Conservation (phyloP, 2,329 filamentous ascomycete genomes). For the Thermoascus crustaceus region DNA sequence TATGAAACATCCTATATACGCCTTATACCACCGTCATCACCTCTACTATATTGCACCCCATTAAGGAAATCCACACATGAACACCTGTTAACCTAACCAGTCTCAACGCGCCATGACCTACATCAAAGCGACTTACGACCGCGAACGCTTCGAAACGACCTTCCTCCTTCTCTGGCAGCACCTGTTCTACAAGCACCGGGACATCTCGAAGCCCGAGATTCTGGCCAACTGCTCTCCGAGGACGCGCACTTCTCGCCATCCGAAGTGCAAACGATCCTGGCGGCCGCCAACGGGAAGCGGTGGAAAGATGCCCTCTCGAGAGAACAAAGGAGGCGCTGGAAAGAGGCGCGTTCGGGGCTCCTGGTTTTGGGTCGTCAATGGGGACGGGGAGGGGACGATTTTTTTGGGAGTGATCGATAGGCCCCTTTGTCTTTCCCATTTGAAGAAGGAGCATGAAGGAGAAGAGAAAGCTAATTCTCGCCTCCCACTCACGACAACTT, state of each 20-base stretch:
- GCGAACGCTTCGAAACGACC: constrained; percentile 43
- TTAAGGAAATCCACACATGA: constrained; percentile 7
- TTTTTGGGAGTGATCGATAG: constrained; percentile 73
- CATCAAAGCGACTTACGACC: constrained; percentile 53
- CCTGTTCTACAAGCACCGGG: constrained; percentile 55
- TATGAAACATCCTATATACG: no score
- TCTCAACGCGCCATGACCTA: constrained; percentile 60
- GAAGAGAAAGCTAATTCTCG: neutral
- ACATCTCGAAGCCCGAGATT: constrained; percentile 53
- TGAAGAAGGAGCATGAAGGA: neutral
- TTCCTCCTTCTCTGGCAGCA: constrained; percentile 50
- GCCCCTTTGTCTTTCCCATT: constrained; percentile 22
- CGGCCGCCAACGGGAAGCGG: constrained; percentile 42
- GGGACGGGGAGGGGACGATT: constrained; percentile 54
- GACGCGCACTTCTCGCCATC: constrained; percentile 37
- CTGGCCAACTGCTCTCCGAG: constrained; percentile 37
- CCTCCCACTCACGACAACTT: constrained; percentile 14
- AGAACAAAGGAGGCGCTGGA: constrained; percentile 56
- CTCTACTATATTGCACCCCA: no score
- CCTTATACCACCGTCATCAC: neutral
- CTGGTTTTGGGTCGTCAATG: constrained; percentile 62
- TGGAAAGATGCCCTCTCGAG: constrained; percentile 44
- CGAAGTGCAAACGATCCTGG: constrained; percentile 51
- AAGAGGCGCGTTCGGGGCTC: constrained; percentile 64
- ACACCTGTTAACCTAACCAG: constrained; percentile 31